Evolutionary conservation across 179 eudicot genomes (phyloP), one percentile per base, ranked within the genome.

Genomic region (Beta corolliflora): DNA sequence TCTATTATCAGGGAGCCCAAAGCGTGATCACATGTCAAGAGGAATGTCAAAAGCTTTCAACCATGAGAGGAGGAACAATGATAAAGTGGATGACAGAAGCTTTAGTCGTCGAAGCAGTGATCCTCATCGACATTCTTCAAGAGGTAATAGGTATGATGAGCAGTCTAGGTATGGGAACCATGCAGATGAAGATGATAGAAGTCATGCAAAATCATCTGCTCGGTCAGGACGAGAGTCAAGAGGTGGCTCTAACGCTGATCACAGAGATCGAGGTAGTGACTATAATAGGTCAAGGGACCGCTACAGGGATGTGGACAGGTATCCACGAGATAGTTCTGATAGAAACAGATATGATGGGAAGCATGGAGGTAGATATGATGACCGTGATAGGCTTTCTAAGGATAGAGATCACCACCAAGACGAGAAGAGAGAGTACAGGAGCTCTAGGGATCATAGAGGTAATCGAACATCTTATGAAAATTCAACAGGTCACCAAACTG

Each of bases 101-200:
- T 88, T 85, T 72, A 70, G 82, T 65, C 79, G 41, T 50, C 89
- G 83, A 21, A 73, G 85, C 74, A 82, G 73, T 81, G 92, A 91
- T 78, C 82, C 93, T 36, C 81, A 87, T 79, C 86, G 89, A 78
- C 79, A 85, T 65, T 86, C 89, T 52, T 88, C 90, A 14, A 90
- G 89, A 87, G 84, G 88, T 77, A 77, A 73, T 82, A 86, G 90
- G 88, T 89, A 85, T 58, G 91, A 91, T 86, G 93, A 86, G 56
- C 75, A 86, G 64, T 36, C 69, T 59, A 89, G 88, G 79, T 86
- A 80, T 81, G 93, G 88, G 48, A 94, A 85, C 84, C 56, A 79
- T 83, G 89, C 79, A 16, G 90, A 91, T 74, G 94, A 87, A 80
- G 91, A 89, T 71, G 91, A 87, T 54, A 89, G 90, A 82, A 83